These are phyloP conservation scores for Leccinum huronense DNA, from an alignment of 1,284 basidiomycete species.

Conservation along the genomic window DNA sequence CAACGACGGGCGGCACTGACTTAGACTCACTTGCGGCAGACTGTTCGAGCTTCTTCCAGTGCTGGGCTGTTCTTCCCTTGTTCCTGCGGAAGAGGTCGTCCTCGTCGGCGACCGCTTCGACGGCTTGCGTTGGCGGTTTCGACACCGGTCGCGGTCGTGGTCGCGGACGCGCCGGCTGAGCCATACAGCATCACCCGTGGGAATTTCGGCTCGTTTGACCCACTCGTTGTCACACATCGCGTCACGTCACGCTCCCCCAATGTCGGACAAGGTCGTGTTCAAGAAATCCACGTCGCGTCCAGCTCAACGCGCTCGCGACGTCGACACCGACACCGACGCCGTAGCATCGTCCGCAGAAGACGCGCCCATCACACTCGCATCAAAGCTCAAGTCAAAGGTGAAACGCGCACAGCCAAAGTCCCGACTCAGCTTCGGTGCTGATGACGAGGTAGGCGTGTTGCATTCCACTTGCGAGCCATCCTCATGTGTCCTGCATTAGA, in stretches of 20 bases:
- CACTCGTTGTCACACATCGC: conserved; percentile 35
- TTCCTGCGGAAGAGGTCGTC: conserved; percentile 69
- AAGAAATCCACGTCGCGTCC: conserved; percentile 61
- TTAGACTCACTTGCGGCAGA: conserved; percentile 50
- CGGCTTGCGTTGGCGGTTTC: conserved; percentile 21
- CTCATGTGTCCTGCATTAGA: conserved; percentile 38
- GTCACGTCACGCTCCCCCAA: conserved; percentile 32
- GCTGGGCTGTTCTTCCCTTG: conserved; percentile 47
- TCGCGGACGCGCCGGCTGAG: conserved; percentile 39
- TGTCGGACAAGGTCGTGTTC: conserved; percentile 41
- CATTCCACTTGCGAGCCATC: conserved; percentile 21
- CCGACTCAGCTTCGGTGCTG: conserved; percentile 78
- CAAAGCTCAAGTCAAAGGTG: conserved; percentile 67
- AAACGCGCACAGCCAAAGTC: conserved; percentile 64
- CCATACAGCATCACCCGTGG: conserved; percentile 40
- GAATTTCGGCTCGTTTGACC: conserved; percentile 37
- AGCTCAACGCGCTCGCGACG: conserved; percentile 48
- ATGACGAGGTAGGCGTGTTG: conserved; percentile 62
- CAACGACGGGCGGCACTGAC: conserved; percentile 15
- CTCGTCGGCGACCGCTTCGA: conserved; percentile 44
- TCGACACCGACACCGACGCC: conserved; percentile 38
- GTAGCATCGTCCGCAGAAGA: conserved; percentile 31
- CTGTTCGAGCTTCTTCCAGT: conserved; percentile 58
- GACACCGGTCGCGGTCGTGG: conserved; percentile 52
- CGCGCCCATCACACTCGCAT: conserved; percentile 56